Percentiles rank a stretch among this genome's conserved stretches.
Evolutionary conservation across 2,329 filamentous ascomycete genomes (phyloP).

Genomic region (Hypoxylon sp.): DNA sequence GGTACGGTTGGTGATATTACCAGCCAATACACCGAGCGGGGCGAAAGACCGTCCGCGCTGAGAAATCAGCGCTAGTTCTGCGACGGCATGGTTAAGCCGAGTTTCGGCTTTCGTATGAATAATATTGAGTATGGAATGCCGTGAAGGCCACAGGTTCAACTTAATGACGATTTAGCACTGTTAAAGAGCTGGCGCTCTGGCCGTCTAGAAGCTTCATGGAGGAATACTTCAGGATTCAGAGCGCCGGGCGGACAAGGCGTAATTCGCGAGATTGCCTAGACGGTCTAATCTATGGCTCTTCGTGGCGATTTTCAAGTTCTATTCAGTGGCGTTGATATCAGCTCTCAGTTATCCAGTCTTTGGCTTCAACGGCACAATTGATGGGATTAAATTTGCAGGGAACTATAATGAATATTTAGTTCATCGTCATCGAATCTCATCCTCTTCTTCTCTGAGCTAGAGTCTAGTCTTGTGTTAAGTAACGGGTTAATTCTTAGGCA

Average conservation of each 20-base stretch:
- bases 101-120: not conserved
- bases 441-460: not conserved
- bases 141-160: not conserved
- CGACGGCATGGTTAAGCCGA: not conserved
- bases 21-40: not conserved
- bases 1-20: slow-evolving; percentile 27
- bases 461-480: not conserved
- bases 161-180: not conserved
- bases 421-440: not conserved
- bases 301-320: no score
- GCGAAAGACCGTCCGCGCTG: slow-evolving; percentile 7
- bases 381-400: not conserved
- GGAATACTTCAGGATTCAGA: not conserved
- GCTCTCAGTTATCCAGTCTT: not conserved
- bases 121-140: not conserved
- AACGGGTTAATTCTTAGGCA: not conserved
- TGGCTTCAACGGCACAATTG: not conserved
- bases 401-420: not conserved
- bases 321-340: not conserved
- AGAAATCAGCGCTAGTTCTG: slow-evolving; percentile 4
- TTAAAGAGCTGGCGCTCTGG: not conserved
- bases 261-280: no score
- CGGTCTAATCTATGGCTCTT: no score
- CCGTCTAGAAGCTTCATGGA: not conserved
- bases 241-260: not conserved